A percentile compares a stretch with the other conserved stretches of the same genome.
Conservation (phyloP, 805 yeast genomes). For the Myxozyma neotropica region DNA sequence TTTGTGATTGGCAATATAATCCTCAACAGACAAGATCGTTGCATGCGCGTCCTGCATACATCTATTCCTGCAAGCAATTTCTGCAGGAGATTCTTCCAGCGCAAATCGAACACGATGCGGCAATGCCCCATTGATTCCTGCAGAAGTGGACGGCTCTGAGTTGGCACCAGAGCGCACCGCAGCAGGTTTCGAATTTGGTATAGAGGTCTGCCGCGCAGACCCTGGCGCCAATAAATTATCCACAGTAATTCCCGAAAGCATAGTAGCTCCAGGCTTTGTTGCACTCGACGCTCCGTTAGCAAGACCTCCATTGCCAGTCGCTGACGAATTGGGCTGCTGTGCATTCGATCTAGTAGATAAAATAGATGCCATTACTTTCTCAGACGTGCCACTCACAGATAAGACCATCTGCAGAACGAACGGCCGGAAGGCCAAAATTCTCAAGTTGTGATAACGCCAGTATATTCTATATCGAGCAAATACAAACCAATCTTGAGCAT, state of each 20-base stretch:
- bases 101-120: not conserved
- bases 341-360: slow-evolving; percentile 1
- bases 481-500: slow-evolving; percentile 55
- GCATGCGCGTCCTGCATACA: slow-evolving; percentile 57
- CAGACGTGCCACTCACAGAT: slow-evolving; percentile 34
- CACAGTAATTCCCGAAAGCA: not conserved
- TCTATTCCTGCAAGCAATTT: slow-evolving; percentile 52
- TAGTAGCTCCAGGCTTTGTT: not conserved
- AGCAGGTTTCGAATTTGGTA: not conserved
- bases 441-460: slow-evolving; percentile 63
- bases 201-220: not conserved
- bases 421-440: slow-evolving; percentile 57
- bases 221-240: not conserved
- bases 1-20: slow-evolving; percentile 36
- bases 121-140: not conserved
- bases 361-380: slow-evolving; percentile 10
- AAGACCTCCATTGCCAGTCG: not conserved
- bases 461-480: slow-evolving; percentile 55
- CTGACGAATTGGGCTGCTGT: not conserved
- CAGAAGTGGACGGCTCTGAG: not conserved
- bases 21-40: slow-evolving; percentile 53
- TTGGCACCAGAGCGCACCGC: not conserved
- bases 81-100: slow-evolving; percentile 42
- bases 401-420: slow-evolving; percentile 58
- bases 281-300: not conserved